phyloP scores from a whole-genome alignment of 2,329 filamentous ascomycete species.

The Aspergillus oerlinghausenensis region DNA sequence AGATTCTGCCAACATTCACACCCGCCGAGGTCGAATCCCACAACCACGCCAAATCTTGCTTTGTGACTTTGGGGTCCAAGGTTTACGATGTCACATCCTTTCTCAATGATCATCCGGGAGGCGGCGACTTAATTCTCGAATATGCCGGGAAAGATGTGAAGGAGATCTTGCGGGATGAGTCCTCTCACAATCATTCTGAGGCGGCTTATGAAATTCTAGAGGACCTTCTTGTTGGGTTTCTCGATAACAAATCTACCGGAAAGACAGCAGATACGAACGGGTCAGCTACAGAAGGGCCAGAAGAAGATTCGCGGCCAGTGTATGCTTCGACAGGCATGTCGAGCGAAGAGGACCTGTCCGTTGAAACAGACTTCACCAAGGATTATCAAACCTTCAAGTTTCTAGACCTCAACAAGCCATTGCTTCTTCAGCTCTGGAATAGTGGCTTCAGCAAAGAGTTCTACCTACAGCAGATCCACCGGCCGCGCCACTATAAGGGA shows the following conservation, averaged over 20 bases:
- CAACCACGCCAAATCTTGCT: constrained; percentile 78
- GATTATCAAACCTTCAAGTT: constrained; percentile 95
- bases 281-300: constrained; percentile 23
- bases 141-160: constrained; percentile 85
- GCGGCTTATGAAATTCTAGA: constrained; percentile 94
- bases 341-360: constrained; percentile 76
- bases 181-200: constrained; percentile 82
- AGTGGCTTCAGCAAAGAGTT: constrained; percentile 92
- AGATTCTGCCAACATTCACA: constrained; percentile 78
- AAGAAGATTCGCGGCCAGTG: constrained; percentile 24
- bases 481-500: constrained; percentile 91
- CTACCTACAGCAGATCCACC: constrained; percentile 92
- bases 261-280: constrained; percentile 39
- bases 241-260: constrained; percentile 57
- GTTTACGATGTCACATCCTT: constrained; percentile 96
- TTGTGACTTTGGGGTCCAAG: constrained; percentile 81
- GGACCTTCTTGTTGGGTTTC: constrained; percentile 77
- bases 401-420: constrained; percentile 77
- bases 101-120: constrained; percentile 83
- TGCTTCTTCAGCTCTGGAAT: constrained; percentile 82
- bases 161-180: constrained; percentile 73
- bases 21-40: constrained; percentile 75
- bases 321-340: constrained; percentile 76
- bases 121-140: constrained; percentile 79
- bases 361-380: constrained; percentile 68